Base-by-base conservation (phyloP, 2,329 filamentous ascomycete genomes). In the Bipolaris sorokiniana region DNA sequence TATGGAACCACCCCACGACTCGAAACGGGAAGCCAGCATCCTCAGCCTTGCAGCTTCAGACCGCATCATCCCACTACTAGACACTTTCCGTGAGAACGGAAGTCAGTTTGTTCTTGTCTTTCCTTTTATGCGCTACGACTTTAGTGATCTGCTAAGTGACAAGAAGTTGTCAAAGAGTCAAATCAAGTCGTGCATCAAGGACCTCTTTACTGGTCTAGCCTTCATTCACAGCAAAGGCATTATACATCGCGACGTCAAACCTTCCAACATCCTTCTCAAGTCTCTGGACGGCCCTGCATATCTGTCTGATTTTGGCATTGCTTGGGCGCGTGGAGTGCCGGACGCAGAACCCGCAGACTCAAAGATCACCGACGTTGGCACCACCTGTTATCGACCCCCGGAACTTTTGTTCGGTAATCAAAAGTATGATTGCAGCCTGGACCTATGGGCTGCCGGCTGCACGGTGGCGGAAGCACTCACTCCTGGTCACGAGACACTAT, bases 321-420 rank as follows among this genome's bases (percentile, higher is more conserved):
- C 93, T 7, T 97, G 92, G 92, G 87, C 89, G 64, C 85, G 89
- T 2, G 75, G 82, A 10, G 77, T 81, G 20, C 63, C 76, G 5
- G 77, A 79, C 3, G 83, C 85, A 13, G 95, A 99, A 72, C 81
- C 86, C 1, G 70, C 80, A 7, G 74, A 86, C 51, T 69, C 82
- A 52, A 98, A 98, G 77, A 90, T 97, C 50, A 88, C 95, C 7
- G 96, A 99, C 73, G 90, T 99, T 23, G 95, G 95, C 34, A 98
- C 94, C 1, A 94, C 93, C 0, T 86, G 90, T 47, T 99, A 99
- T 77, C 87, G 96, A 18, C 86, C 94, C 0, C 95, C 95, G 0
- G 96, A 99, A 71, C 85, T 93, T 0, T 82, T 99, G 6, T 98
- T 99, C 72, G 95, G 92, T 0, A 84, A 93, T 74, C 86, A 83